These are phyloP conservation scores for Haplosporangium sp. DNA, from an alignment of 371 early-diverging fungal species.

Conservation along the genomic window DNA sequence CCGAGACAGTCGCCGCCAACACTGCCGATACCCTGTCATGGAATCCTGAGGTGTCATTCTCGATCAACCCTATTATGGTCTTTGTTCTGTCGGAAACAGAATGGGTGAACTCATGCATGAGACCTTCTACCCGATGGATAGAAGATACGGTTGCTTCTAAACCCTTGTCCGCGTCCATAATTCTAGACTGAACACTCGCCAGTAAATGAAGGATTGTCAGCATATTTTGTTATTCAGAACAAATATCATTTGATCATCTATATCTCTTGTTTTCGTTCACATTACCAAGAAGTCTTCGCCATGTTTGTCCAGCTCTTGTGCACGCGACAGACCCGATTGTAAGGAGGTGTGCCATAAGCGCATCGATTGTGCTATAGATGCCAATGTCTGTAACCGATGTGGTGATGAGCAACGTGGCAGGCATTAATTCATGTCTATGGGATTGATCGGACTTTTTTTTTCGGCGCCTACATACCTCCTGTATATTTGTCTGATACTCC, in stretches of 20 bases:
- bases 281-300: conserved; percentile 9
- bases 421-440: no score
- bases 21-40: conserved; percentile 3
- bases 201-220: not conserved
- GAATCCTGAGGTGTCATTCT: not conserved
- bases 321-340: not conserved
- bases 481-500: conserved; percentile 9
- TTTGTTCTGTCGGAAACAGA: no score
- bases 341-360: conserved; percentile 7
- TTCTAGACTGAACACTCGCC: not conserved
- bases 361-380: conserved; percentile 6
- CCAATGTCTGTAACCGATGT: not conserved
- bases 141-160: not conserved
- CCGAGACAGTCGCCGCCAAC: conserved; percentile 2
- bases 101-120: not conserved
- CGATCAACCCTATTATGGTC: conserved; percentile 2
- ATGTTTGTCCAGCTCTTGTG: conserved; percentile 12
- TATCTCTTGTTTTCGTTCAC: not conserved
- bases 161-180: conserved; percentile 1
- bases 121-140: no score
- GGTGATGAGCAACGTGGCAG: not conserved
- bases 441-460: no score
- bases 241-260: no score
- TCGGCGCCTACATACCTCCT: no score
- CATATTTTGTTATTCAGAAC: no score